Evolutionary conservation across 75 land plant genomes (phyloP).

Genomic region (Gnetum montanum): DNA sequence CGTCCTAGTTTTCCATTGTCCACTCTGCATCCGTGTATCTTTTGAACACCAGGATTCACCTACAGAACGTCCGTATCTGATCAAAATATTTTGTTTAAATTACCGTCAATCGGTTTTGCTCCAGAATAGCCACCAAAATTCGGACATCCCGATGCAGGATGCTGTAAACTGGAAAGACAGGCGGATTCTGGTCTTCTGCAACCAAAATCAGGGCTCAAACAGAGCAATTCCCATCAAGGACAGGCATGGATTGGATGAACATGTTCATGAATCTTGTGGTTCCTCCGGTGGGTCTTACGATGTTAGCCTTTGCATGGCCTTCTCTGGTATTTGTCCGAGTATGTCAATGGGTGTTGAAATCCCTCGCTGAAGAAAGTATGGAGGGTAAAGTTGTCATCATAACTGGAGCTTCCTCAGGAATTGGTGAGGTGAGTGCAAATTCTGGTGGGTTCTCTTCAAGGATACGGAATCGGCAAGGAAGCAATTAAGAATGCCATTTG

Average conservation of each 20-base stretch:
- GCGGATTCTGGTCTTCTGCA: too few relatives aligned
- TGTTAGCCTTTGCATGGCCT: slow-evolving; percentile 74
- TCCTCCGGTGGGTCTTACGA: slow-evolving; percentile 53
- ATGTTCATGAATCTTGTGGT: slow-evolving; percentile 48
- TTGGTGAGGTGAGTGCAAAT: slow-evolving; percentile 62
- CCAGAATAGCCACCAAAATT: too few relatives aligned
- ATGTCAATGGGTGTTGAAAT: slow-evolving; percentile 31
- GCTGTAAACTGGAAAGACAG: too few relatives aligned
- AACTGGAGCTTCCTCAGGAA: slow-evolving; percentile 92
- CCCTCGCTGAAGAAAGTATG: slow-evolving; percentile 33
- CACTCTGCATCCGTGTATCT: too few relatives aligned
- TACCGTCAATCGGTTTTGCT: too few relatives aligned
- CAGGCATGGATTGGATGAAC: slow-evolving; percentile 57
- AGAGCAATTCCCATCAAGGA: too few relatives aligned
- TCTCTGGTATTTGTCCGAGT: slow-evolving; percentile 37
- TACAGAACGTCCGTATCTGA: too few relatives aligned
- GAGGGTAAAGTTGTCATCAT: slow-evolving; percentile 76
- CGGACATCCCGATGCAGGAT: too few relatives aligned
- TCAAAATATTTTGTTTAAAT: too few relatives aligned
- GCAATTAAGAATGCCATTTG: neutral
- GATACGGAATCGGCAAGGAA: neutral
- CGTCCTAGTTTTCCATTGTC: too few relatives aligned
- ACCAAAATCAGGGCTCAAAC: too few relatives aligned
- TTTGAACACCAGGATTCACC: too few relatives aligned
- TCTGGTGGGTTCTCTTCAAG: neutral